Conservation (phyloP, 768 basidiomycete genomes). For the Russula brevipes region DNA sequence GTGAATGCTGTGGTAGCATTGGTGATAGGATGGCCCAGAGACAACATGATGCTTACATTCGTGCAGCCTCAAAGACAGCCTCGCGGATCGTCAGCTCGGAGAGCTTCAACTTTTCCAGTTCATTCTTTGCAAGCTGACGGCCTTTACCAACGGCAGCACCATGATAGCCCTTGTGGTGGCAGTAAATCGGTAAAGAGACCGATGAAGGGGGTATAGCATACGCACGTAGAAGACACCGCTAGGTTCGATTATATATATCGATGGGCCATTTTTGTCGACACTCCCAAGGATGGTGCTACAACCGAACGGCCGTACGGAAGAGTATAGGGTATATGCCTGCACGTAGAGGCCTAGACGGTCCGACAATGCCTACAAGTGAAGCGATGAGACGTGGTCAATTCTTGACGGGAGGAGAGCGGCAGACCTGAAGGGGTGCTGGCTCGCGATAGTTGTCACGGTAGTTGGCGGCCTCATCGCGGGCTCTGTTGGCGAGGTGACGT, state of each 20-base stretch:
- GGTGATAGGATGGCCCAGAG: conserved; percentile 10
- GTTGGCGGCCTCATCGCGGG: conserved; percentile 75
- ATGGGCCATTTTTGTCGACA: conserved; percentile 83
- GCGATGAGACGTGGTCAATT: conserved; percentile 1
- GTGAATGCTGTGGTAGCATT: conserved; percentile 65
- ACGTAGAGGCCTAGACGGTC: conserved; percentile 86
- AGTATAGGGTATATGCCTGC: conserved; percentile 96
- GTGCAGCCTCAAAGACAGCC: conserved; percentile 87
- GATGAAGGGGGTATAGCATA: conserved; percentile 17
- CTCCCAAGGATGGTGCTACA: conserved; percentile 88
- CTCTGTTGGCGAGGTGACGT: conserved; percentile 77
- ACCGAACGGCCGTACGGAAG: conserved; percentile 95
- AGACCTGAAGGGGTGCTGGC: conserved; percentile 75
- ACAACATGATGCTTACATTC: conserved; percentile 64
- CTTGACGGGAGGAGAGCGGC: conserved; percentile 16
- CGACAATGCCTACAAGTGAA: conserved; percentile 46
- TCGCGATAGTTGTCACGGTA: conserved; percentile 69
- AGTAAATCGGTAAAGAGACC: background rate
- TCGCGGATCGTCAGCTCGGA: conserved; percentile 73
- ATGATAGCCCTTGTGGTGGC: conserved; percentile 71
- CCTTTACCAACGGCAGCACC: conserved; percentile 98
- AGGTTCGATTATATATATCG: conserved; percentile 87
- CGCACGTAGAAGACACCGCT: conserved; percentile 86
- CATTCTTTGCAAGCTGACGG: conserved; percentile 96
- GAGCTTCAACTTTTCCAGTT: conserved; percentile 92